Base-by-base conservation (phyloP, 2,329 filamentous ascomycete genomes). In the Neonectria magnoliae region DNA sequence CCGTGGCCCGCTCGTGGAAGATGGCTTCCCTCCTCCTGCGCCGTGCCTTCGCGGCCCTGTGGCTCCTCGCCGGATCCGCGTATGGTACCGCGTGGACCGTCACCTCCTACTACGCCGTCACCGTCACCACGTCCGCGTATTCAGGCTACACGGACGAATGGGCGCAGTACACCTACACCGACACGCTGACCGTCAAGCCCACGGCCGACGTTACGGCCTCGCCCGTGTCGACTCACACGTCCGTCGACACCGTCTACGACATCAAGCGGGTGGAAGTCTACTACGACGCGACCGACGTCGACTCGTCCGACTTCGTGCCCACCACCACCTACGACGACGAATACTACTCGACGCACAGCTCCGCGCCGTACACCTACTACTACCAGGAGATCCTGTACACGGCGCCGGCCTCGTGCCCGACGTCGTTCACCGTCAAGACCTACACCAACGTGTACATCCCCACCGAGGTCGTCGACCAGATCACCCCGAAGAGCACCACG, bases 371-470 rank as follows among this genome's bases (percentile, higher is more conserved):
- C 64, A 71, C 71, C 5, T 48, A 57, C 22, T 73, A 65, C 53
- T 42, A 62, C 16, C 66, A 68, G 57, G 53, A 57, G 9, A 25
- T 74, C 7, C 55, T 71, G 48, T 70, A 68, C 62, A 75, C 73
- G 0, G 76, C 76, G 1, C 76, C 76, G 1, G 14, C 68, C 1
- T 70, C 69, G 4, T 77, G 75, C 64, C 71, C 73, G 4, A 76
- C 74, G 6, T 62, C 70, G 4, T 77, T 77, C 51, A 75, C 69
- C 8, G 66, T 75, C 29, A 64, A 54, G 1, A 73, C 71, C 13
- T 48, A 48, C 55, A 57, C 51, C 8, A 7, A 14, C 18, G 52
- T 72, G 27, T 41, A 57, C 29, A n/a, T 73, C 5, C 64, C 68
- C 2, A 29, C 18, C n/a, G 58, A 55, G 16, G 56, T 64, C 4